Base-by-base conservation (phyloP, 108 stramenopile genomes). In the Skeletonema marinoi region DNA sequence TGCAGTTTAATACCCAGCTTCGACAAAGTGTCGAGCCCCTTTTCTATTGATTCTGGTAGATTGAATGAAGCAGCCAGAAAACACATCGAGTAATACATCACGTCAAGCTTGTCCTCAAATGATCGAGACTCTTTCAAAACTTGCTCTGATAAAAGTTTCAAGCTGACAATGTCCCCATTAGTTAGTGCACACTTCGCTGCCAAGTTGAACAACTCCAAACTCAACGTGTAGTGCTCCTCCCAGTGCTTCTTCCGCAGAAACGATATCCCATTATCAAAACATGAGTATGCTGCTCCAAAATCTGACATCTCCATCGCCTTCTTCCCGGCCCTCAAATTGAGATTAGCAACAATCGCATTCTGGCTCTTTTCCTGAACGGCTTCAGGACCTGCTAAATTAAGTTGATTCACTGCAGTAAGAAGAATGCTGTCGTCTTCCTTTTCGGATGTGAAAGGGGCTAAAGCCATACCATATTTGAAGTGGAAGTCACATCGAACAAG, bases 371-470 rank as follows among this genome's bases (percentile, higher is more conserved):
- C 25, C 25, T 25, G 25, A 25, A 25, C 25, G 25, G 71, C 65
- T 32, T 51, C 3, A 21, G 67, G 75, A 13, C 75, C 75, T n/a
- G 42, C 77, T 31, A 61, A 70, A 21, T 78, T 73, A 2, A 73
- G 32, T 60, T 78, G 77, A 17, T 65, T 42, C 2, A 60, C 71
- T 3, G 77, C 70, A n/a, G 65, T 73, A 0, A 78, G 71, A 16
- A 71, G 36, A 9, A 77, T 60, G 11, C 60, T 68, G 41, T 60
- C 68, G 32, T 65, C 32, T 64, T 35, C 12, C 30, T 32, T 32
- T 41, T 19, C 36, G 71, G 7, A 8, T 3, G 14, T 12, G 9
- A 46, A 46, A 29, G 60, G 56, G 35, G 6, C 35, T 36, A 36
- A 6, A 36, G 35, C 4, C 35, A 36, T 36, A 5, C 35, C 35